These are phyloP conservation scores for Cutaneotrichosporon cavernicola DNA, from an alignment of 1,284 basidiomycete genomes.

Conservation along the genomic window DNA sequence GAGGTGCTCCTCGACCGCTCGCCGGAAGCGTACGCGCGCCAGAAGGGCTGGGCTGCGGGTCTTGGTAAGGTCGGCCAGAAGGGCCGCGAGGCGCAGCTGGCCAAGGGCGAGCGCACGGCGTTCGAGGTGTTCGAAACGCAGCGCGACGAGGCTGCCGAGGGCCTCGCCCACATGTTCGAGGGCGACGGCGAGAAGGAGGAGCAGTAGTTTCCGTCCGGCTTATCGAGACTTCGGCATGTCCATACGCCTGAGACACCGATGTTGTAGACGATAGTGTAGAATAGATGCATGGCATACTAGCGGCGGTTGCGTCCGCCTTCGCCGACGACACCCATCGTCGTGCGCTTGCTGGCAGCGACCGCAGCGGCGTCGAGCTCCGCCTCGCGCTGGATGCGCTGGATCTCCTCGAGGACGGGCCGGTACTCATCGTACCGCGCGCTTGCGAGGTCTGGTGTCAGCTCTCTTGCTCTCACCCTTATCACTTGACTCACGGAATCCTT, in stretches of 20 bases:
- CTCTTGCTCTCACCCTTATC: slow-evolving; percentile 49
- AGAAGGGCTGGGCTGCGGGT: slow-evolving; percentile 68
- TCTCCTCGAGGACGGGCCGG: slow-evolving; percentile 74
- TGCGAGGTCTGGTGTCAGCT: slow-evolving; percentile 20
- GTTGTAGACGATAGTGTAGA: slow-evolving; percentile 8
- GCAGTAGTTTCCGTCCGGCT: neutral
- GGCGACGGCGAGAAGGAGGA: slow-evolving; percentile 44
- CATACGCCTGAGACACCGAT: neutral
- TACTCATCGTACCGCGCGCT: slow-evolving; percentile 58
- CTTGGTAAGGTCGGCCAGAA: slow-evolving; percentile 41
- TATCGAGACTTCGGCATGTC: neutral
- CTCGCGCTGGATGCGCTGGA: slow-evolving; percentile 78
- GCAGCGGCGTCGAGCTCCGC: slow-evolving; percentile 85
- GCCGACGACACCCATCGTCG: slow-evolving; percentile 34
- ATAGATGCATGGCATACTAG: slow-evolving; percentile 4
- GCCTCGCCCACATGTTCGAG: slow-evolving; percentile 64
- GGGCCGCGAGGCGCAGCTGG: slow-evolving; percentile 45
- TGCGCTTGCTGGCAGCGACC: slow-evolving; percentile 54
- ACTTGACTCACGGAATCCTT: slow-evolving; percentile 69
- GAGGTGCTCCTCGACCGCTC: slow-evolving; percentile 77
- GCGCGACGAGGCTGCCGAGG: slow-evolving; percentile 67
- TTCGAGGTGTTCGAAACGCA: slow-evolving; percentile 79
- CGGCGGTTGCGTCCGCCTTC: slow-evolving; percentile 33
- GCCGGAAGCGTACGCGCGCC: slow-evolving; percentile 72
- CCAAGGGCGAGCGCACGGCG: slow-evolving; percentile 57